These are phyloP conservation scores for Rhexocercosporidium sp. DNA, from an alignment of 2,329 filamentous ascomycete species.

Conservation along the genomic window DNA sequence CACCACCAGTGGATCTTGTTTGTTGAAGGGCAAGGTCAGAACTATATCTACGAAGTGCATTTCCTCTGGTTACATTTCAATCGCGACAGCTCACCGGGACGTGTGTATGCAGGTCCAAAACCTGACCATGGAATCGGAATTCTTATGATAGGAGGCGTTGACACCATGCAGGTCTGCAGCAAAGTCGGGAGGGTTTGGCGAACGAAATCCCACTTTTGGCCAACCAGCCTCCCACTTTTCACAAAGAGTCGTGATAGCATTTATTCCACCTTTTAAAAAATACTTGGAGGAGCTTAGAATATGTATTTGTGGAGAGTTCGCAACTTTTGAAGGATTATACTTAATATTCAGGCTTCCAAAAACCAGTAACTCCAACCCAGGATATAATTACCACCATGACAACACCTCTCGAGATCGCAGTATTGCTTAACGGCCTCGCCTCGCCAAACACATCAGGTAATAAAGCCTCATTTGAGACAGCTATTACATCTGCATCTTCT, in stretches of 20 bases:
- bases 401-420: constrained; percentile 20
- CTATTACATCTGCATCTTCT: constrained; percentile 20
- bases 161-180: neutral
- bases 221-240: neutral
- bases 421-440: constrained; percentile 20
- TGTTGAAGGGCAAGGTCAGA: neutral
- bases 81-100: neutral
- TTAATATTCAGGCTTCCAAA: neutral
- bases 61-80: neutral
- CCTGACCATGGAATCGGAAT: neutral
- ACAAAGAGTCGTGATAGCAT: neutral
- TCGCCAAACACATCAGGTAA: constrained; percentile 13
- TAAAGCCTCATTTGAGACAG: constrained; percentile 19
- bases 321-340: neutral
- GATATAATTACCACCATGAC: constrained; percentile 14
- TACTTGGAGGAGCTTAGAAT: neutral
- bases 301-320: neutral
- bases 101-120: neutral
- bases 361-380: neutral
- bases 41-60: neutral
- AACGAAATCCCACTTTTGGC: constrained; percentile 5
- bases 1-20: neutral
- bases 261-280: neutral
- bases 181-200: neutral
- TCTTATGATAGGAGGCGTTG: neutral